Conservation (phyloP, 768 basidiomycete genomes). For the Serendipita indica region DNA sequence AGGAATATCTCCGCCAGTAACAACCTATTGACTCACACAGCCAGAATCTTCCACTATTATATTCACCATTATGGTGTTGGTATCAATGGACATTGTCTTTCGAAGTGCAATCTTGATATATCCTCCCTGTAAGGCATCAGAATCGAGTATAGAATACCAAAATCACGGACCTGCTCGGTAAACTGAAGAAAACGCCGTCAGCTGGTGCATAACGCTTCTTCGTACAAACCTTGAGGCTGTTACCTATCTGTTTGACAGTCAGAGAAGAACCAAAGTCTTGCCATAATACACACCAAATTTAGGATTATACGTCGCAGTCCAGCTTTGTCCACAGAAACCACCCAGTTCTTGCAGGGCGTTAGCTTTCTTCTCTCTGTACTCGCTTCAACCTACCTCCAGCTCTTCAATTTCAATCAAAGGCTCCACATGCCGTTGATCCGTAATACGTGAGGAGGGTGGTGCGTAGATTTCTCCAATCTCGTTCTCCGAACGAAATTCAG, state of each 20-base stretch:
- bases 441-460: slow-evolving; percentile 39
- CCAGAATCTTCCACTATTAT: slow-evolving; percentile 5
- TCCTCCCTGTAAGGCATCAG: slow-evolving; percentile 41
- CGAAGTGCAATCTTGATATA: slow-evolving; percentile 76
- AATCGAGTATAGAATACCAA: too few species aligned
- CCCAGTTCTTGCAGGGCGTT: slow-evolving; percentile 51
- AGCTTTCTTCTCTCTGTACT: not conserved
- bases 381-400: slow-evolving; percentile 38
- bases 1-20: too few species aligned
- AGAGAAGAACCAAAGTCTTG: too few species aligned
- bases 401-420: slow-evolving; percentile 77
- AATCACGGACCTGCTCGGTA: too few species aligned
- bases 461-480: slow-evolving; percentile 92
- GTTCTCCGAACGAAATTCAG: not conserved
- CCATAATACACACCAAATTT: slow-evolving; percentile 57
- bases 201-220: too few species aligned
- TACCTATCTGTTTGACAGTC: too few species aligned
- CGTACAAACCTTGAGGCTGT: too few species aligned
- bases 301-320: slow-evolving; percentile 84
- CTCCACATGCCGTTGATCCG: slow-evolving; percentile 48
- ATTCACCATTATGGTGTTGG: not conserved
- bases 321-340: slow-evolving; percentile 75
- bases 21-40: not conserved
- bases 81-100: not conserved
- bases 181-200: too few species aligned